A percentile compares a stretch with the other conserved stretches of the same genome.
phyloP scores from a whole-genome alignment of 2,329 filamentous ascomycete species.

The Alternaria sp. region DNA sequence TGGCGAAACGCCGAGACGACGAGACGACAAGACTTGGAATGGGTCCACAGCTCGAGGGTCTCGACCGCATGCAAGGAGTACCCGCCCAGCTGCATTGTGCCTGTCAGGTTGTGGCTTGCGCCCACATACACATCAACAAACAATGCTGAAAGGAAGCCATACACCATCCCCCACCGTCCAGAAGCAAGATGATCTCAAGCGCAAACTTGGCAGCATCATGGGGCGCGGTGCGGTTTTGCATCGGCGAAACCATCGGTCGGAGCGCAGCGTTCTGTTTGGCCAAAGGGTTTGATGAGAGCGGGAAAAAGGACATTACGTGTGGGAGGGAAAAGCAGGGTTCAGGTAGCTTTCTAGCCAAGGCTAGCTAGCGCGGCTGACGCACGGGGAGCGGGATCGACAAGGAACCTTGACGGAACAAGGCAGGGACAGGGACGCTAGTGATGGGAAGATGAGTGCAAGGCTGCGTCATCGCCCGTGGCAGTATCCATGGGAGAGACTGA shows the following conservation, averaged over 20 bases:
- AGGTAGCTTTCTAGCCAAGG: slow-evolving; percentile 4
- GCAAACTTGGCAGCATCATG: slow-evolving; percentile 10
- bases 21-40: background rate
- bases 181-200: slow-evolving; percentile 12
- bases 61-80: slow-evolving; percentile 7
- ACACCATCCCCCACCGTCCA: background rate
- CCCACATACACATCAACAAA: background rate
- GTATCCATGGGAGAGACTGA: slow-evolving; percentile 1
- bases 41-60: background rate
- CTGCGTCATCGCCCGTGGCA: slow-evolving; percentile 20
- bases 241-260: slow-evolving; percentile 2
- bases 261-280: background rate
- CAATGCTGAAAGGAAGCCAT: background rate
- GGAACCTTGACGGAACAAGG: slow-evolving; percentile 10
- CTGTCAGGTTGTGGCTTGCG: slow-evolving; percentile 6
- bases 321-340: slow-evolving; percentile 14
- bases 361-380: slow-evolving; percentile 13
- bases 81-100: slow-evolving; percentile 6
- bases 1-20: background rate
- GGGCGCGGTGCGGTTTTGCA: background rate
- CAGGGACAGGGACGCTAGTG: slow-evolving; percentile 10
- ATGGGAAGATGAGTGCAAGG: slow-evolving; percentile 12
- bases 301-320: slow-evolving; percentile 12
- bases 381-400: slow-evolving; percentile 13
- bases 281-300: slow-evolving; percentile 7